Percentiles rank a stretch among this genome's conserved stretches.
Evolutionary conservation across 352 stramenopile genomes (phyloP).

Genomic region (Globisporangium uncinulatum): DNA sequence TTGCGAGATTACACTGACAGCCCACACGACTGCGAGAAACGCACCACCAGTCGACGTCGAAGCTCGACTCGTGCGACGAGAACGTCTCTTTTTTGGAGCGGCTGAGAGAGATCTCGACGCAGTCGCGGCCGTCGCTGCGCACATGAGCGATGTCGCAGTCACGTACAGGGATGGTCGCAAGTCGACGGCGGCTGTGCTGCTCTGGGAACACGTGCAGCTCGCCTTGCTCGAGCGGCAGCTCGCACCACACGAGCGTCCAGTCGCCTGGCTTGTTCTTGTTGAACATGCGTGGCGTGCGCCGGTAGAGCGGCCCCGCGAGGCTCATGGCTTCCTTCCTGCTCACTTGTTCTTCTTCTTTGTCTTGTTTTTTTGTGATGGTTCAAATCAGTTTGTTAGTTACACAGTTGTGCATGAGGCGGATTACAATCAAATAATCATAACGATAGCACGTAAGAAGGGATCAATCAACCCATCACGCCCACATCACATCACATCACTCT

Average conservation of each 20-base stretch:
- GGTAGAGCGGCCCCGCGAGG: constrained; percentile 66
- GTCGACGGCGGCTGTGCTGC: constrained; percentile 34
- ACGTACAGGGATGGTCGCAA: constrained; percentile 48
- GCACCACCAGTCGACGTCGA: constrained; percentile 86
- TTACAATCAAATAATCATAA: too few species aligned
- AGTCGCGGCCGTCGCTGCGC: constrained; percentile 75
- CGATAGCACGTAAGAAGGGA: neutral
- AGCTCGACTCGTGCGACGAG: constrained; percentile 76
- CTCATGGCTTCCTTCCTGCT: constrained; percentile 25
- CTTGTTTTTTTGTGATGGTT: neutral
- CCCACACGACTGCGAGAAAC: constrained; percentile 1
- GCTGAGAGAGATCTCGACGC: constrained; percentile 65
- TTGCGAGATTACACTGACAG: neutral
- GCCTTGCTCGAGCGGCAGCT: constrained; percentile 56
- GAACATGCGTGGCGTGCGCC: constrained; percentile 62
- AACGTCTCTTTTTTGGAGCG: constrained; percentile 80
- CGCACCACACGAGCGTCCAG: constrained; percentile 79
- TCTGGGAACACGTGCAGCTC: constrained; percentile 71
- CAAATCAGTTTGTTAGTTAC: neutral
- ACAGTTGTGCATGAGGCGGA: too few species aligned
- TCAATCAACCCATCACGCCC: too few species aligned
- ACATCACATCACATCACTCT: too few species aligned
- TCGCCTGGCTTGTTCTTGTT: constrained; percentile 65
- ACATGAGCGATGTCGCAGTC: constrained; percentile 78
- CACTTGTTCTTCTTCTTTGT: constrained; percentile 1